Base-by-base conservation (phyloP, 805 yeast species). In the Brettanomyces custersianus region DNA sequence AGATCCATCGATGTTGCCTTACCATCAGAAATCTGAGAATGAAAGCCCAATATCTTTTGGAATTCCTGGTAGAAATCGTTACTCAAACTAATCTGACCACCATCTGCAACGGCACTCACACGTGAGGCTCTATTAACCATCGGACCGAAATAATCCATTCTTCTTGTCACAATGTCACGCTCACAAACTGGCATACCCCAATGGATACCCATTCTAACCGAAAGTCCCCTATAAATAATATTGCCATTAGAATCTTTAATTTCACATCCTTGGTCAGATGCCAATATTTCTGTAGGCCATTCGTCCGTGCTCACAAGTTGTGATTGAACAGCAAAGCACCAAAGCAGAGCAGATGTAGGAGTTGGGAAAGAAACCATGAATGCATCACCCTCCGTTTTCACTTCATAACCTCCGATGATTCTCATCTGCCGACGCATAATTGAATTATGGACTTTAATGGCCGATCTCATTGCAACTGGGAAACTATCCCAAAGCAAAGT, bases 61-160 rank as follows among this genome's bases (percentile, higher is more conserved):
- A 86, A 72, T 51, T 84, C 95, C 31, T 70, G 69, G 46, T 82
- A 63, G 50, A 86, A 84, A 56, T 90, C 96, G 6, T 77, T 69
- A 49, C 94, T 81, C 38, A 88, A 70, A 0, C 95, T 77, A 20
- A 90, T 84, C 57, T 90, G 96, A n/a, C 99, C 99, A 40, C 99
- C 99, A 57, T 86, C 95, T 0, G 98, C 99, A 34, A 85, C 82
- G 6, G 95, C 83, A 52, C 88, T 80, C 19, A 92, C 90, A 49
- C 99, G 71, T 1, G 97, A 80, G 1, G 99, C 85, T 35, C 95
- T 70, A 51, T 92, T 92, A 22, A 92, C 99, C 87, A 92, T 88
- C 0, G 99, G 98, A 0, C 99, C 99, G 49, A 92, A 82, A 59
- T 92, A 92, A 61, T 92, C 99, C 98, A 92, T 92, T 64, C 99